Conservation (phyloP, 441 rosid genomes). For the Croton laevigatus region DNA sequence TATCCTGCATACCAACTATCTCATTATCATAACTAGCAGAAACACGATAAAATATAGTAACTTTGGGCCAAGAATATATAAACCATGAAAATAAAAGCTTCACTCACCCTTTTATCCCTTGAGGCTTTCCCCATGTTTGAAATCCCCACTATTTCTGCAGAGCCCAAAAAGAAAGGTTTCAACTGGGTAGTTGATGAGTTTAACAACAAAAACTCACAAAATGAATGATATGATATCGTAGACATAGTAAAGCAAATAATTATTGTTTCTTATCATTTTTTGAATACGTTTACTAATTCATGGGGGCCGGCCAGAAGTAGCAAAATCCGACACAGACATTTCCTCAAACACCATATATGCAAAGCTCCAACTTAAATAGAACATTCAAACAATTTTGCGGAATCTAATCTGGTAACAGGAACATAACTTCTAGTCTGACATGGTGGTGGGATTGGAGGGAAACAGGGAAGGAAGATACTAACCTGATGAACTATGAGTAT, state of each 20-base stretch:
- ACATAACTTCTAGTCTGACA: not conserved
- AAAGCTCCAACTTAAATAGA: not conserved
- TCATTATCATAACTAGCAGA: not conserved
- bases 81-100: not conserved
- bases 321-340: conserved; percentile 16
- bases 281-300: not conserved
- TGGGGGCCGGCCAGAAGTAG: not conserved
- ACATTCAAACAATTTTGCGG: no score
- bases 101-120: conserved; percentile 79
- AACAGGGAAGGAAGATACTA: not conserved
- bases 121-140: conserved; percentile 84
- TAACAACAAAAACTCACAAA: not conserved
- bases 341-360: conserved; percentile 23
- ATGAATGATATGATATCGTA: not conserved
- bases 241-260: not conserved
- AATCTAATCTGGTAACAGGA: not conserved
- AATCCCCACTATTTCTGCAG: not conserved
- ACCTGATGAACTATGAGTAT: not conserved
- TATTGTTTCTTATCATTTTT: no score
- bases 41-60: not conserved
- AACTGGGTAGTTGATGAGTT: not conserved
- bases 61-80: not conserved
- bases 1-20: conserved; percentile 47
- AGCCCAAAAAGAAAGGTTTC: not conserved
- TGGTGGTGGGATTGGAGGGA: not conserved